A percentile compares a stretch with the other conserved stretches of the same genome.
Conservation (phyloP, 2,329 filamentous ascomycete species). For the Cladophialophora yegresii region DNA sequence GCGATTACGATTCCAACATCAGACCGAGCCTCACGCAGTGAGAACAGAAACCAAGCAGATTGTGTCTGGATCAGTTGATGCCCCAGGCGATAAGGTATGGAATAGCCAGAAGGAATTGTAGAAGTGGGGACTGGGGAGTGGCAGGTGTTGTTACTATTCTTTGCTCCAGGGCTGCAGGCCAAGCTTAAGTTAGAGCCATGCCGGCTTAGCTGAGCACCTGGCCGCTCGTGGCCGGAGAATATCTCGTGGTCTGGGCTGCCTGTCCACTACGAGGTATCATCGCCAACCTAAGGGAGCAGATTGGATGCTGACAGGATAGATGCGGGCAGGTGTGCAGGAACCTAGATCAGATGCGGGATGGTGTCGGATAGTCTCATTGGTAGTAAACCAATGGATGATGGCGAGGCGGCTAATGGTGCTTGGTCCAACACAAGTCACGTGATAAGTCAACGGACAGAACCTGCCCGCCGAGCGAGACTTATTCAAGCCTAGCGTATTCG, state of each 20-base stretch:
- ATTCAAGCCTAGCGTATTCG: background rate
- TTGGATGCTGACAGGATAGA: slow-evolving; percentile 13
- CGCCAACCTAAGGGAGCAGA: background rate
- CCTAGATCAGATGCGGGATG: slow-evolving; percentile 19
- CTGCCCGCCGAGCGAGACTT: background rate
- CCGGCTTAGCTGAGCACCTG: slow-evolving; percentile 5
- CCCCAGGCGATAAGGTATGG: background rate
- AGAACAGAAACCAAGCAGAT: slow-evolving; percentile 5
- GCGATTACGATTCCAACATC: slow-evolving; percentile 3
- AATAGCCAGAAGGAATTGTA: slow-evolving; percentile 7
- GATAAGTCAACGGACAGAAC: too few species aligned
- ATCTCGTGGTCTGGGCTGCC: slow-evolving; percentile 10
- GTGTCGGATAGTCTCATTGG: background rate
- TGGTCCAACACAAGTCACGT: too few species aligned
- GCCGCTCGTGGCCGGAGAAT: slow-evolving; percentile 15
- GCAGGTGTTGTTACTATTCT: slow-evolving; percentile 29
- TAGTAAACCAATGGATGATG: slow-evolving; percentile 1
- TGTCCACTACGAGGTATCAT: too few species aligned
- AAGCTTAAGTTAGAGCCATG: slow-evolving; percentile 4
- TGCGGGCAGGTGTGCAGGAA: slow-evolving; percentile 18
- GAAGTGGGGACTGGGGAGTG: slow-evolving; percentile 2
- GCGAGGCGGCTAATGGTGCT: background rate
- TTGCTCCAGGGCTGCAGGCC: slow-evolving; percentile 23
- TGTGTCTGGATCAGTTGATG: background rate
- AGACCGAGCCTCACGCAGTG: slow-evolving; percentile 2